phyloP scores from a whole-genome alignment of 2,329 filamentous ascomycete genomes.

The Gnomoniopsis smithogilvyi region DNA sequence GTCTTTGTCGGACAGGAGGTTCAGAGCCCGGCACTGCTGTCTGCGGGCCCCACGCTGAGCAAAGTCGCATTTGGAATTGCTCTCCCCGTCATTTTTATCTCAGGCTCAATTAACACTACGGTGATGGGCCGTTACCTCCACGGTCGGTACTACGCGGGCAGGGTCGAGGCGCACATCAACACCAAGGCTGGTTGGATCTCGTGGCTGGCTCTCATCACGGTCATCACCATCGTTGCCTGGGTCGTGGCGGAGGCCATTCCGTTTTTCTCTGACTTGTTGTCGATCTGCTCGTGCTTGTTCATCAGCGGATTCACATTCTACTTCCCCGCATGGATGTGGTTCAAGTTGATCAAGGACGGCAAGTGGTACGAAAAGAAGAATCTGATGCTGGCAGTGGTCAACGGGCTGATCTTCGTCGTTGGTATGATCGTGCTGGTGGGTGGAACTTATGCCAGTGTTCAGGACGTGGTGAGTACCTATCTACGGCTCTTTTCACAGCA shows the following conservation, averaged over 20 bases:
- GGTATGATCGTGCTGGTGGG: constrained; percentile 26
- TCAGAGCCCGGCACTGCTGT: constrained; percentile 64
- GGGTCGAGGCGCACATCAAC: constrained; percentile 44
- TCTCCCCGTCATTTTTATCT: constrained; percentile 70
- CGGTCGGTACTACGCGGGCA: constrained; percentile 41
- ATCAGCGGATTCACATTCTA: constrained; percentile 43
- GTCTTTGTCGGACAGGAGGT: constrained; percentile 63
- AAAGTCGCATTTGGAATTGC: constrained; percentile 70
- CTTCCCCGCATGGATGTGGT: constrained; percentile 32
- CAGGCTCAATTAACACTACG: constrained; percentile 65
- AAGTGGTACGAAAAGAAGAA: constrained; percentile 26
- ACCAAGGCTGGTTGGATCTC: constrained; percentile 44
- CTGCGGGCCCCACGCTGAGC: constrained; percentile 54
- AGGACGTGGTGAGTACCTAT: constrained; percentile 25
- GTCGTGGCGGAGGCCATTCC: constrained; percentile 71
- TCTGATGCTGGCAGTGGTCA: constrained; percentile 17
- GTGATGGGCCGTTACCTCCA: constrained; percentile 45
- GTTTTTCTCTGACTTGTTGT: constrained; percentile 67
- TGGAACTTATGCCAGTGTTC: constrained; percentile 26
- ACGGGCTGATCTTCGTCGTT: constrained; percentile 22
- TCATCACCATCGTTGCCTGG: constrained; percentile 63
- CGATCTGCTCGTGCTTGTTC: constrained; percentile 48
- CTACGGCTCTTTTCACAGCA: neutral
- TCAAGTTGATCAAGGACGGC: constrained; percentile 30
- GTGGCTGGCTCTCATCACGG: constrained; percentile 55